phyloP scores from a whole-genome alignment of 768 basidiomycete genomes.

The Tulasnella sp. region DNA sequence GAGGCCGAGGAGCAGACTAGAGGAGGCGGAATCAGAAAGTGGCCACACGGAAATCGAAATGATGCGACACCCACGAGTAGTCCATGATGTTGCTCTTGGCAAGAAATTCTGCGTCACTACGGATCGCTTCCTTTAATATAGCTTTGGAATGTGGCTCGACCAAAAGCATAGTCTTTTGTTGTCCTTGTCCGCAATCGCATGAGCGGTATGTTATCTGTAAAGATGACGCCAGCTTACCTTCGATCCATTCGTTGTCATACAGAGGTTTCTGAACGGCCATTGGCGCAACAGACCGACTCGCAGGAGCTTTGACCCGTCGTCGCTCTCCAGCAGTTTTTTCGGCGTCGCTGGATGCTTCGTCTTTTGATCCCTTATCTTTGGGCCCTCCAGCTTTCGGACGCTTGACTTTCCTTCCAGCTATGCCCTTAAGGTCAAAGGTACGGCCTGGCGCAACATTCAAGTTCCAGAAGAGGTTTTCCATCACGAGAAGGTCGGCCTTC shows the following conservation, averaged over 20 bases:
- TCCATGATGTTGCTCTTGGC: slow-evolving; percentile 79
- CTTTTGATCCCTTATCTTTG: neutral
- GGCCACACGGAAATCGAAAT: neutral
- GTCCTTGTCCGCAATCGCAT: slow-evolving; percentile 41
- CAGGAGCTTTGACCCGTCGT: neutral
- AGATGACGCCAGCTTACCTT: slow-evolving; percentile 44
- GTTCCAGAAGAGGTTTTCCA: slow-evolving; percentile 80
- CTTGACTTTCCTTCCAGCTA: slow-evolving; percentile 71
- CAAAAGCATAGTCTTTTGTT: slow-evolving; percentile 59
- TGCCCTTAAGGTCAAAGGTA: slow-evolving; percentile 81
- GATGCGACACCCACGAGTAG: slow-evolving; percentile 55
- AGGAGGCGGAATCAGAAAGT: neutral
- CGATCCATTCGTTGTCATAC: slow-evolving; percentile 83
- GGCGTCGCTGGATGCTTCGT: neutral
- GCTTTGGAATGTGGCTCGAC: slow-evolving; percentile 69
- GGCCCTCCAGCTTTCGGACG: neutral
- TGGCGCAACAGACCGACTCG: slow-evolving; percentile 30
- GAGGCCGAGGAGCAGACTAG: slow-evolving; percentile 66
- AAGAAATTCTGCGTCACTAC: slow-evolving; percentile 68
- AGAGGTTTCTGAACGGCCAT: slow-evolving; percentile 50
- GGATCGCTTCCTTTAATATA: slow-evolving; percentile 65
- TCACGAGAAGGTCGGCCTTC: slow-evolving; percentile 72
- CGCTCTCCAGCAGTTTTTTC: neutral
- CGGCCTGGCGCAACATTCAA: slow-evolving; percentile 51
- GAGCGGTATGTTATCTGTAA: neutral